Evolutionary conservation across 2,329 filamentous ascomycete species (phyloP), one percentile per base, ranked within the genome.

Genomic region (Paraconiothyrium brasiliense): DNA sequence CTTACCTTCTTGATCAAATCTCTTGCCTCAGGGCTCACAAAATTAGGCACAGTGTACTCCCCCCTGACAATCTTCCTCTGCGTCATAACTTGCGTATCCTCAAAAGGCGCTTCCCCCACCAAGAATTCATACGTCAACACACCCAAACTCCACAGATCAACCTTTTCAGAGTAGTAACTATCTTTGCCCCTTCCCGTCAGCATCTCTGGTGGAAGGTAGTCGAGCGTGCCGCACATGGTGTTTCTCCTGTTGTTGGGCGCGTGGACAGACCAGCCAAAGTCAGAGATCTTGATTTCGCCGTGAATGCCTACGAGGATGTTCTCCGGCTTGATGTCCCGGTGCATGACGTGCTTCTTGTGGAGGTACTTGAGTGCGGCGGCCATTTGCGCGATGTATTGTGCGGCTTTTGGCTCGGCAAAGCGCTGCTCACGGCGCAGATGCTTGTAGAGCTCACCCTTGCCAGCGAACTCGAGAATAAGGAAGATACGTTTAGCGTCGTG

Each of bases 171-270:
- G 81, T 98, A 98, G 76, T 86, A 96, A 81, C 95, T 97, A 73
- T 95, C 92, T 70, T 89, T 87, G 69, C 86, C 86, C 48, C 92
- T 91, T 4, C 90, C 87, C 79, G 90, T 92, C 79, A 98, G 87
- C 95, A 99, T 99, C 88, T 99, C 95, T 4, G 95, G 95, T 3
- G 95, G 95, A 16, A 99, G 87, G 79, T 99, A 99, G 81, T 99
- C 95, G 46, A 98, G 87, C 20, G 95, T 99, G 66, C 95, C 95
- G 78, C 95, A 99, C 88, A 98, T 94, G 59, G 95, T 99, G 75
- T 94, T 91, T 64, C 95, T 87, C 70, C 95, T 85, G 82, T 94
- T 96, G 80, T 97, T 97, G 32, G 95, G 95, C 5, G 95, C 95
- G 79, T 99, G 95, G 4, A 98, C 95, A 77, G 92, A 96, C 95